Evolutionary conservation across 2,329 filamentous ascomycete species (phyloP).

Genomic region (Geosmithia putterillii): DNA sequence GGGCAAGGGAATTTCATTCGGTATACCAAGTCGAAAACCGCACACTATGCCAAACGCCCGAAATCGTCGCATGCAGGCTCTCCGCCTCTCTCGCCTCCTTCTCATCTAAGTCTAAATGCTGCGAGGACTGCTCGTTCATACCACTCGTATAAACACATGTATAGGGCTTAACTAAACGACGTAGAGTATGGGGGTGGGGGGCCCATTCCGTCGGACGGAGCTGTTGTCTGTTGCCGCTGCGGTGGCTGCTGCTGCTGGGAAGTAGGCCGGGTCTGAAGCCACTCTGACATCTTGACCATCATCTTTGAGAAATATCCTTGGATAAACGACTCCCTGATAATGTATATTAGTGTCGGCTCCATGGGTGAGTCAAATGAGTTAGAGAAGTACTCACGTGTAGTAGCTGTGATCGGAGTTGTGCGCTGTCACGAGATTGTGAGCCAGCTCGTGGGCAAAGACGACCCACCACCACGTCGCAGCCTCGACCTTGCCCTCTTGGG

Average conservation of each 20-base stretch:
- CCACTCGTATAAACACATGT: not conserved
- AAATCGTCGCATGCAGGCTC: no score
- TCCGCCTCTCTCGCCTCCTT: not conserved
- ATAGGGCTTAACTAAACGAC: not conserved
- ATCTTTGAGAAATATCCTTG: constrained; percentile 66
- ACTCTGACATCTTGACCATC: constrained; percentile 38
- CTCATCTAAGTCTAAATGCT: not conserved
- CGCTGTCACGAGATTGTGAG: constrained; percentile 75
- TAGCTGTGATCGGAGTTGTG: constrained; percentile 74
- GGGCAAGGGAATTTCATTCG: no score
- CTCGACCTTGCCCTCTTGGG: constrained; percentile 43
- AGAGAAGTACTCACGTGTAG: constrained; percentile 48
- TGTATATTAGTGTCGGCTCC: not conserved
- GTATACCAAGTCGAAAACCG: no score
- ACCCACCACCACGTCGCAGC: constrained; percentile 86
- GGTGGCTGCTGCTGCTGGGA: constrained; percentile 2
- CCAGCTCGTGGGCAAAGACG: constrained; percentile 88
- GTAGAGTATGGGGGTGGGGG: constrained; percentile 1
- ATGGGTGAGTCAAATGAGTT: not conserved
- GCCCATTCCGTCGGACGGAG: not conserved
- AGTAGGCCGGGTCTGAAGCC: constrained; percentile 10
- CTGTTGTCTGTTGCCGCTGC: not conserved
- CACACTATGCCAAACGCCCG: no score
- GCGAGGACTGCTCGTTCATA: not conserved
- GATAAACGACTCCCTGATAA: constrained; percentile 58